Conservation (phyloP, 2,329 filamentous ascomycete genomes). For the Emergomyces orientalis region DNA sequence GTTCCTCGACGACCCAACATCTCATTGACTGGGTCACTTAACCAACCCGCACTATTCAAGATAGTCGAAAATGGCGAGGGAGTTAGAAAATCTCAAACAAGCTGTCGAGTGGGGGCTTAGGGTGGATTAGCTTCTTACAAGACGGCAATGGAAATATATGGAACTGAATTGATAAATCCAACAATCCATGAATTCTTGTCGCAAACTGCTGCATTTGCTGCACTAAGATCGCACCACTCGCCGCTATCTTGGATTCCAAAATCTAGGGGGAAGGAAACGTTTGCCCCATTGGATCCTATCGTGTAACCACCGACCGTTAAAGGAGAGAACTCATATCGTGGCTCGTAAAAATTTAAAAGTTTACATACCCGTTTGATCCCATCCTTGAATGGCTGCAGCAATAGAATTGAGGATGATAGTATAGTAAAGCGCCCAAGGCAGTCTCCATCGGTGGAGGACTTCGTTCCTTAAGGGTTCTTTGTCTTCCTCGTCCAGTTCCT, state of each 20-base stretch:
- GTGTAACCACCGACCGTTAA: not conserved
- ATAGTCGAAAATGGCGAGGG: slow-evolving; percentile 40
- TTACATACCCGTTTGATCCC: slow-evolving; percentile 40
- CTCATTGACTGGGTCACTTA: slow-evolving; percentile 56
- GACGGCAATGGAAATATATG: slow-evolving; percentile 42
- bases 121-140: slow-evolving; percentile 46
- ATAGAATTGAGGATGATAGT: slow-evolving; percentile 45
- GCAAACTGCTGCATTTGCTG: slow-evolving; percentile 17
- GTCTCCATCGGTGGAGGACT: slow-evolving; percentile 39
- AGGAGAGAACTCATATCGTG: not conserved
- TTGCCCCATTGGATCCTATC: slow-evolving; percentile 43
- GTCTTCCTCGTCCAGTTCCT: slow-evolving; percentile 48
- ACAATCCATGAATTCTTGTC: slow-evolving; percentile 46
- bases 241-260: slow-evolving; percentile 40
- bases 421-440: slow-evolving; percentile 41
- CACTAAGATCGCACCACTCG: slow-evolving; percentile 12
- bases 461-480: slow-evolving; percentile 37
- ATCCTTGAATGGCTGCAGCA: slow-evolving; percentile 47
- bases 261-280: slow-evolving; percentile 42
- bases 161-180: slow-evolving; percentile 51
- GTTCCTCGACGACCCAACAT: slow-evolving; percentile 51
- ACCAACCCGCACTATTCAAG: slow-evolving; percentile 54
- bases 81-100: slow-evolving; percentile 45
- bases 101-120: slow-evolving; percentile 44
- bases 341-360: not conserved